Conservation (phyloP, 2,329 filamentous ascomycete species). For the Ceratocystis ficicola region DNA sequence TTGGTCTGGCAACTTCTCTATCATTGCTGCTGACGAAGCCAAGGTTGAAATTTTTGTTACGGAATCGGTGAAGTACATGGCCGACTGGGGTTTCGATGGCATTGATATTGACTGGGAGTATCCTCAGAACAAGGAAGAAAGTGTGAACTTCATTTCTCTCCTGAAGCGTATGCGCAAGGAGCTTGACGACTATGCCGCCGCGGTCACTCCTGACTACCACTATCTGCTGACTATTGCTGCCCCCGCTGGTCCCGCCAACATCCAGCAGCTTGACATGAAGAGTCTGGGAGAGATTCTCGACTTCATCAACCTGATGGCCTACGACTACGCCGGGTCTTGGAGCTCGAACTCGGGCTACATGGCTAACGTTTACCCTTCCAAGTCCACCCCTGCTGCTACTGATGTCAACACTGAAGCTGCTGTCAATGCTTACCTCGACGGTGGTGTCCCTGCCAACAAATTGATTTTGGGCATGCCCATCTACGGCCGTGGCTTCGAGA, state of each 20-base stretch:
- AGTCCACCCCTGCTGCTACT: slow-evolving; percentile 44
- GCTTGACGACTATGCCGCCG: slow-evolving; percentile 38
- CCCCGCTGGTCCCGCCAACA: slow-evolving; percentile 39
- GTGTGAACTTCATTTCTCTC: slow-evolving; percentile 36
- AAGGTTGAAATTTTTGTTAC: slow-evolving; percentile 56
- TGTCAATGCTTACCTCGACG: slow-evolving; percentile 50
- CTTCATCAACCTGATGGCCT: slow-evolving; percentile 55
- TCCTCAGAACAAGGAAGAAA: slow-evolving; percentile 31
- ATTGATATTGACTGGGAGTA: slow-evolving; percentile 36
- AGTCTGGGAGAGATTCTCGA: slow-evolving; percentile 40
- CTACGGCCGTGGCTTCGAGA: slow-evolving; percentile 58
- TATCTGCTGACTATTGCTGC: slow-evolving; percentile 44
- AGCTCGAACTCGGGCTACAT: slow-evolving; percentile 51
- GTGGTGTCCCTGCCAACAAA: slow-evolving; percentile 51
- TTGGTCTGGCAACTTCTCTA: slow-evolving; percentile 63
- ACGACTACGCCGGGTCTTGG: slow-evolving; percentile 63
- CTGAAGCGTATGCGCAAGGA: slow-evolving; percentile 35
- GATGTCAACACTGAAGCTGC: slow-evolving; percentile 58
- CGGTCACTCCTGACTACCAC: slow-evolving; percentile 36
- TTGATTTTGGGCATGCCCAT: slow-evolving; percentile 69
- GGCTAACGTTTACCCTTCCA: slow-evolving; percentile 54
- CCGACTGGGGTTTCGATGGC: slow-evolving; percentile 55
- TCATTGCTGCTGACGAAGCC: slow-evolving; percentile 48
- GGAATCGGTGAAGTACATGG: slow-evolving; percentile 55
- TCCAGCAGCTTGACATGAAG: slow-evolving; percentile 36